Evolutionary conservation across 768 basidiomycete genomes (phyloP).

Genomic region (Podaxis sp.): DNA sequence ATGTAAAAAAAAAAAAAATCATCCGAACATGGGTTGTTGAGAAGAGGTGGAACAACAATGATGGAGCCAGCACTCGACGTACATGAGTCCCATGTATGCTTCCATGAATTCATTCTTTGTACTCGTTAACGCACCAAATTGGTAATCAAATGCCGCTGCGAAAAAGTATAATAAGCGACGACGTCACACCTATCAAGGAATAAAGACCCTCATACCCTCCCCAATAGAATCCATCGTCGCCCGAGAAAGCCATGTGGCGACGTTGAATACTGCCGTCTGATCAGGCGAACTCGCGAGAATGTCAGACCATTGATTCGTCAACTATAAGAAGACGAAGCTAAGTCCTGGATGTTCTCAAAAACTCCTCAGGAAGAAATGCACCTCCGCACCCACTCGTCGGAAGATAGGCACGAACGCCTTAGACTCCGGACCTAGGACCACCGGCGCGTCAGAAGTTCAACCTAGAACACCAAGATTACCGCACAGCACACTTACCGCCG

Average conservation of each 20-base stretch:
- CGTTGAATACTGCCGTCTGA: constrained; percentile 39
- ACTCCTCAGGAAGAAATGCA: constrained; percentile 18
- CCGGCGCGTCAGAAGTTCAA: neutral
- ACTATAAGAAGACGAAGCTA: constrained; percentile 22
- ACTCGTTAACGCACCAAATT: constrained; percentile 49
- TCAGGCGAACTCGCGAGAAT: constrained; percentile 37
- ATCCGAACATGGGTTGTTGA: neutral
- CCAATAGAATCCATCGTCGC: constrained; percentile 48
- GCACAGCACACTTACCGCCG: constrained; percentile 28
- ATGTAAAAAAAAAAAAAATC: neutral
- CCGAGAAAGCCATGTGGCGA: constrained; percentile 46
- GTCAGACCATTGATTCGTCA: constrained; percentile 49
- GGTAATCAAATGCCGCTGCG: constrained; percentile 49
- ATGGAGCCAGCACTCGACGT: constrained; percentile 1
- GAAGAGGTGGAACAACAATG: neutral
- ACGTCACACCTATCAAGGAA: neutral
- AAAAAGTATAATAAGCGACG: neutral
- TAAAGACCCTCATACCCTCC: constrained; percentile 29
- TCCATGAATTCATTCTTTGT: constrained; percentile 48
- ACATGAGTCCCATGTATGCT: constrained; percentile 51
- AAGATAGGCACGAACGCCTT: constrained; percentile 49
- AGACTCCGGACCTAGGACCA: constrained; percentile 33
- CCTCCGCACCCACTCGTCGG: constrained; percentile 38
- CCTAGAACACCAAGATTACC: neutral
- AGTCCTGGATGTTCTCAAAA: neutral